Evolutionary conservation across 805 yeast genomes (phyloP), one percentile per base, ranked within the genome.

Genomic region (Pichia californica): DNA sequence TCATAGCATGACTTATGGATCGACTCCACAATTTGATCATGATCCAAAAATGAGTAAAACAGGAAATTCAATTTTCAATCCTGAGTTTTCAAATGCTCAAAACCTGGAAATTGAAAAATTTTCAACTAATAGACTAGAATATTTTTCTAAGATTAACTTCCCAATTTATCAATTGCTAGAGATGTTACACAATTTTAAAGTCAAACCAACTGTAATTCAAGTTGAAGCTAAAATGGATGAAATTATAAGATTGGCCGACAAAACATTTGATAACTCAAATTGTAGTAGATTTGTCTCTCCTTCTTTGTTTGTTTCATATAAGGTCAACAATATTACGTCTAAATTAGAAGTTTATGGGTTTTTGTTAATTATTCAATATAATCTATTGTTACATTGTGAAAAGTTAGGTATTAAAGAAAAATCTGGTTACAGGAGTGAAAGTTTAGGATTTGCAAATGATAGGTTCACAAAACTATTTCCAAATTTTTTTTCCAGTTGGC

Each of bases 1-100:
- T 20, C 46, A 52, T 19, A 41, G 57, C 2, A 33, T 56, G 26
- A 43, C 43, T 3, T 47, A 41, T 38, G 64, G 67, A 3, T 52
- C 51, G 26, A 35, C 47, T 7, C 53, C 63, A 7, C 31, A 27
- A 16, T 18, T 46, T 30, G 35, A 49, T 15, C 30, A 56, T 21
- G 43, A 48, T 9, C 40, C 45, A 4, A 50, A 48, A 18, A 56
- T 53, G 9, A 38, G 41, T 31, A 55, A 49, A 29, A 53, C 55
- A 27, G 25, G 26, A 1, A 31, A 47, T 8, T 47, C 52, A 7
- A 30, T 38, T 18, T 51, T 50, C 34, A 51, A 48, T 28, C 43
- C 51, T 2, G 23, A 35, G 7, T 41, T 44, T 21, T 36, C 54
- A 3, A 57, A 52, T 21, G 36, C 50, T 5, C 37, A 19, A 5